These are phyloP conservation scores for Leptomonas pyrrhocoris DNA, from an alignment of 208 protist species.

Conservation along the genomic window DNA sequence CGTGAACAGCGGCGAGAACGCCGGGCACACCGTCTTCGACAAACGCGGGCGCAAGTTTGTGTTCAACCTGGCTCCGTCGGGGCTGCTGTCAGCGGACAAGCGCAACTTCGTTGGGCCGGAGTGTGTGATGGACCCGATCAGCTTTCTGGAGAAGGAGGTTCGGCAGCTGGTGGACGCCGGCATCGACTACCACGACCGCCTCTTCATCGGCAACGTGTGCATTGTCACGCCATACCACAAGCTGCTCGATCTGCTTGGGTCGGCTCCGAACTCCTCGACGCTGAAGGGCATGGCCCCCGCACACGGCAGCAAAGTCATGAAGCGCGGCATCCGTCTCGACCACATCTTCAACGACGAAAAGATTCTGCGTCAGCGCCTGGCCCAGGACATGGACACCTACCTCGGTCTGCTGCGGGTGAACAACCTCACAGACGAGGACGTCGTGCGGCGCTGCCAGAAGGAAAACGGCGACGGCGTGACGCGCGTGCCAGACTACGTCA, in stretches of 20 bases:
- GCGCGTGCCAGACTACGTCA: constrained; percentile 83
- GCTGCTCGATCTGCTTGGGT: constrained; percentile 85
- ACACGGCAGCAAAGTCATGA: constrained; percentile 90
- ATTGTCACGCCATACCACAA: constrained; percentile 94
- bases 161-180: constrained; percentile 79
- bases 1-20: constrained; percentile 93
- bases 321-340: constrained; percentile 89
- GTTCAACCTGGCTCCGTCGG: constrained; percentile 92
- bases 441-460: constrained; percentile 72
- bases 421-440: constrained; percentile 76
- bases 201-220: constrained; percentile 91
- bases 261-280: constrained; percentile 84
- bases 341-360: constrained; percentile 91
- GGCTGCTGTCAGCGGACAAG: constrained; percentile 74
- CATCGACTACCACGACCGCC: constrained; percentile 73
- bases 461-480: constrained; percentile 86
- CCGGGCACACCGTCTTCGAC: constrained; percentile 92
- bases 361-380: constrained; percentile 59
- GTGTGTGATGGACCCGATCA: constrained; percentile 92
- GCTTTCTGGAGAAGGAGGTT: constrained; percentile 92
- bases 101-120: constrained; percentile 87
- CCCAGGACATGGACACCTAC: constrained; percentile 90
- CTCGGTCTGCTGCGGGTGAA: constrained; percentile 74
- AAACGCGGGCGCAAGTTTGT: constrained; percentile 81
- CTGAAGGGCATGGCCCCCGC: constrained; percentile 92